phyloP scores from a whole-genome alignment of 805 yeast species.

The Ogataea henricii region DNA sequence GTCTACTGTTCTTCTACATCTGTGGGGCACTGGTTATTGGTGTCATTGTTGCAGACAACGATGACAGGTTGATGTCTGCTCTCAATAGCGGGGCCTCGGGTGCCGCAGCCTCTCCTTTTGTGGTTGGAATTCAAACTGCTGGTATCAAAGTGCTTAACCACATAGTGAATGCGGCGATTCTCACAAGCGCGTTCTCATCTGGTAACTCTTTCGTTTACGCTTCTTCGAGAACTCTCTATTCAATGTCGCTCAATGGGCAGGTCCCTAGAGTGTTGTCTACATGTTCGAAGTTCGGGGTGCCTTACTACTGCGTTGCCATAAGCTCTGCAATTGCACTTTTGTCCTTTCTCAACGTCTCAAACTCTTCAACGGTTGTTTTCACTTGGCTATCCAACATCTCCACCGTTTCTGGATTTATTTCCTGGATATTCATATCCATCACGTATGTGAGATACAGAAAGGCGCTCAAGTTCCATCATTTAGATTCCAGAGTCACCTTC shows the following conservation, averaged over 20 bases:
- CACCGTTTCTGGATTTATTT: conserved; percentile 66
- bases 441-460: conserved; percentile 66
- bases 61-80: conserved; percentile 44
- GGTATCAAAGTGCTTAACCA: conserved; percentile 70
- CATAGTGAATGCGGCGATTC: conserved; percentile 74
- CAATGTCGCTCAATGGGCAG: conserved; percentile 69
- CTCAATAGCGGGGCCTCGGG: conserved; percentile 50
- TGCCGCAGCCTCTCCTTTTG: conserved; percentile 86
- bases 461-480: conserved; percentile 53
- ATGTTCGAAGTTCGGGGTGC: conserved; percentile 70
- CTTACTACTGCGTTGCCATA: conserved; percentile 55
- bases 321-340: conserved; percentile 51
- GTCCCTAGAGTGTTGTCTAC: conserved; percentile 67
- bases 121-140: conserved; percentile 75
- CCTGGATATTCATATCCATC: conserved; percentile 57
- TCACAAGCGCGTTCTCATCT: conserved; percentile 54
- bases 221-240: conserved; percentile 72
- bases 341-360: conserved; percentile 67
- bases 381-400: conserved; percentile 68
- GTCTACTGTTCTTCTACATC: conserved; percentile 36
- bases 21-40: conserved; percentile 45
- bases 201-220: conserved; percentile 77
- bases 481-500: conserved; percentile 59
- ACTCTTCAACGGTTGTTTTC: conserved; percentile 60
- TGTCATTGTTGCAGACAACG: conserved; percentile 47